Base-by-base conservation (phyloP, 768 basidiomycete species). In the Paxillus rubicundulus region DNA sequence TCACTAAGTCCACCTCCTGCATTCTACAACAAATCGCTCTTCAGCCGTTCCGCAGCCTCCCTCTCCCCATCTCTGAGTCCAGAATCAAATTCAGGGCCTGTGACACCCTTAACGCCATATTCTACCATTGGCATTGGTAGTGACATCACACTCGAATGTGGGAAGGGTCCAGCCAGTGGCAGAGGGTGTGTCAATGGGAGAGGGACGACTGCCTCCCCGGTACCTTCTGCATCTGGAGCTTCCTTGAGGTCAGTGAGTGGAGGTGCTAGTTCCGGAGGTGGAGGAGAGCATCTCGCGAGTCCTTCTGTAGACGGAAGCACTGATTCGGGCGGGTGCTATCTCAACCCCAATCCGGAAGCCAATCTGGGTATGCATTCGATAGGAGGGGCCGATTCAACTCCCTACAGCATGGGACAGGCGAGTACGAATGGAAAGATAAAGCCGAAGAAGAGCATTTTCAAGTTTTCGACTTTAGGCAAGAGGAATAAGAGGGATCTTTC, bases 31-130 rank as follows among this genome's bases (percentile, higher is more conserved):
- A 71, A 56, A 47, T 68, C 73, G 10, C 54, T 75, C 58, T 70
- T 70, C 59, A 73, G 59, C 21, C 73, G 74, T 40, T 81, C 81
- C 2, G 67, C 80, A 47, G 61, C 72, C 24, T 81, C 80, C 9
- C 72, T 82, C 36, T 70, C 74, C 9, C 77, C 77, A 21, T 72
- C 76, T 1, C 57, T 67, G 45, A 61, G 50, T 34, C 59, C 64
- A 36, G 59, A 59, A 0, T 61, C 62, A 0, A 6, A 10, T 16
- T 59, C 55, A 0, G 57, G 52, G 0, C 66, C 70, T 10, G 37
- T 42, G 6, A 70, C 69, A 0, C 64, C 67, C 1, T 43, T 58
- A 9, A 57, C 65, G 0, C 49, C 60, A 1, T 61, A 54, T 42
- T 47, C 45, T 9, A 34, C 49, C 2, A 48, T 46, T 13, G 48